Percentiles rank a stretch among this genome's conserved stretches.
Conservation (phyloP, 176 grass and related monocot species). For the Hordeum vulgare region DNA sequence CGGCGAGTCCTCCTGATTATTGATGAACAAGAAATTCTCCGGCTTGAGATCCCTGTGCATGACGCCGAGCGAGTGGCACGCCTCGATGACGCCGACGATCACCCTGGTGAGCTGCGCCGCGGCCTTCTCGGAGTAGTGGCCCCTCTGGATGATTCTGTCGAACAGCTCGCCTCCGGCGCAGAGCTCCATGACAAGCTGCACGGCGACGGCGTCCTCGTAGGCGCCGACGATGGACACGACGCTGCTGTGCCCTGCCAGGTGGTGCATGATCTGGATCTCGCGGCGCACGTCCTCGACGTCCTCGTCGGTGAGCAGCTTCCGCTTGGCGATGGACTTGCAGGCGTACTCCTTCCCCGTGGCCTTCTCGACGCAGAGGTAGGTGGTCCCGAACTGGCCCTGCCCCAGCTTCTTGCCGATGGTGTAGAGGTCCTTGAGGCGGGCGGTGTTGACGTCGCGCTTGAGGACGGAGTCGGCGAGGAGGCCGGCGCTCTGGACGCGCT, state of each 20-base stretch:
- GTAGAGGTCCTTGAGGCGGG: slow-evolving; percentile 59
- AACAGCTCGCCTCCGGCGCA: slow-evolving; percentile 83
- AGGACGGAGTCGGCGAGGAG: slow-evolving; percentile 60
- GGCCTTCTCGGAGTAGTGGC: slow-evolving; percentile 77
- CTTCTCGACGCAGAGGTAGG: slow-evolving; percentile 82
- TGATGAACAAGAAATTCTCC: slow-evolving; percentile 65
- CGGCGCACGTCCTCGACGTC: slow-evolving; percentile 95
- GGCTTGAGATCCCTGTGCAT: slow-evolving; percentile 81
- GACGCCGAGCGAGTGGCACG: slow-evolving; percentile 64
- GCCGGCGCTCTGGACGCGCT: slow-evolving; percentile 62
- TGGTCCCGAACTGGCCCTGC: slow-evolving; percentile 80
- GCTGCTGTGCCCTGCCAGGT: slow-evolving; percentile 70
- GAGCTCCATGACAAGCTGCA: slow-evolving; percentile 77
- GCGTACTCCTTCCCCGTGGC: slow-evolving; percentile 56
- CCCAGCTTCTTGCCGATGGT: slow-evolving; percentile 66
- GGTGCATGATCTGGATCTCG: slow-evolving; percentile 99
- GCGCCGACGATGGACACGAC: slow-evolving; percentile 64
- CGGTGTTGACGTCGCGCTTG: slow-evolving; percentile 51
- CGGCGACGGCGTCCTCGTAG: slow-evolving; percentile 79
- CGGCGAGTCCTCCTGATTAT: slow-evolving; percentile 50
- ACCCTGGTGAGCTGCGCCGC: slow-evolving; percentile 53
- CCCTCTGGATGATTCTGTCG: slow-evolving; percentile 65
- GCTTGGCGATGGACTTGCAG: slow-evolving; percentile 94
- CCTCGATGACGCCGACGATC: slow-evolving; percentile 53
- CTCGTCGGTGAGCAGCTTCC: slow-evolving; percentile 89